Conservation (phyloP, 2,329 filamentous ascomycete genomes). For the Fonsecaea multimorphosa region DNA sequence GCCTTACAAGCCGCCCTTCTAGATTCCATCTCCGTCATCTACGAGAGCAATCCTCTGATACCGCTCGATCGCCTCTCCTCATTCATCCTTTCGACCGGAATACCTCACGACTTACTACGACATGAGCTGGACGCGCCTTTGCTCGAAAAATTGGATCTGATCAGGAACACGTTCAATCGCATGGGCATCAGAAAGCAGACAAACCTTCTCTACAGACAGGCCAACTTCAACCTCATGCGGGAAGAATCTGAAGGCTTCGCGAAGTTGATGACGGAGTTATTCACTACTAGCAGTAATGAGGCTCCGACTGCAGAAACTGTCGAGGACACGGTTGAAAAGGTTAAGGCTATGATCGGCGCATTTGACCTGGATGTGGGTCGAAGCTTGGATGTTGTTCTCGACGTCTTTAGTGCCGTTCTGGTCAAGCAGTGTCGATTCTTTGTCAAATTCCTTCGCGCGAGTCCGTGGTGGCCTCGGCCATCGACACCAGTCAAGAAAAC, state of each 20-base stretch:
- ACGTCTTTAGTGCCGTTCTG: slow-evolving; percentile 91
- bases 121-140: slow-evolving; percentile 80
- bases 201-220: slow-evolving; percentile 90
- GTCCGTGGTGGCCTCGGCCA: slow-evolving; percentile 92
- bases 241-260: slow-evolving; percentile 98
- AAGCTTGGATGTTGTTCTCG: slow-evolving; percentile 90
- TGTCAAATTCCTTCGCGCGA: slow-evolving; percentile 86
- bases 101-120: slow-evolving; percentile 75
- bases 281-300: slow-evolving; percentile 79
- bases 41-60: slow-evolving; percentile 70
- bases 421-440: slow-evolving; percentile 95
- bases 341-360: slow-evolving; percentile 93
- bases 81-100: slow-evolving; percentile 73
- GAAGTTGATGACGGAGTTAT: slow-evolving; percentile 93
- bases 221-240: slow-evolving; percentile 92
- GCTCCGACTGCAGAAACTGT: slow-evolving; percentile 77
- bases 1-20: slow-evolving; percentile 31
- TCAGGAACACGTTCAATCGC: slow-evolving; percentile 81
- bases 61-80: slow-evolving; percentile 61
- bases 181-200: slow-evolving; percentile 89
- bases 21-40: slow-evolving; percentile 73
- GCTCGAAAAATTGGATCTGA: slow-evolving; percentile 76
- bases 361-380: slow-evolving; percentile 96
- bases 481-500: slow-evolving; percentile 41
- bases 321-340: slow-evolving; percentile 83